Evolutionary conservation across 208 protist species (phyloP), one percentile per base, ranked within the genome.

Genomic region (Wallacemonas sp.): DNA sequence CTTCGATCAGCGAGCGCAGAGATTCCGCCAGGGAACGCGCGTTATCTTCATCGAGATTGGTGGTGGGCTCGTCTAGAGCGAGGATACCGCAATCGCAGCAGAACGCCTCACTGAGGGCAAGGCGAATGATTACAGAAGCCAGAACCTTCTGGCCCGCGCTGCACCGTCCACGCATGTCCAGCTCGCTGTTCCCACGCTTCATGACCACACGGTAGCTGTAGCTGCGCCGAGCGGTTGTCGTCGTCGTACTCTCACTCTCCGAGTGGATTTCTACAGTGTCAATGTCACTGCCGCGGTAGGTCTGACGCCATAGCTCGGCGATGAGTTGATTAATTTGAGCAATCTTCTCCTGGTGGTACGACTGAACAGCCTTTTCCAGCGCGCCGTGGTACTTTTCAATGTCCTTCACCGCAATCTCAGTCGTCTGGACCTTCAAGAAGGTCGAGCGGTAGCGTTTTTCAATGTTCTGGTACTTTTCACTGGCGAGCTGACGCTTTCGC

Each of bases 41-140:
- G 53, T 96, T 97, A 67, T 97, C 90, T 65, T 94, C 67, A 75
- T 99, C 99, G 4, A 99, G 86, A 72, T 99, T 99, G 21, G 98
- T 99, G 6, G 99, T 99, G 6, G 99, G 99, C 79, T 99, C 99
- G 72, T 99, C 99, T 4, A 99, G 83, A 2, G 99, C 98, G 1
- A 99, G 87, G 53, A 99, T 98, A 61, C 98, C 98, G 79, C 99
- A 99, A 49, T 99, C 96, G 45, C 95, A 85, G 82, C 97, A 99
- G 75, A 99, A 99, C 2, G 97, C 96, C 65, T 99, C 97, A 44
- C 98, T 98, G 1, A 99, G 79, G 2, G 99, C 98, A 15, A 99
- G 72, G n/a, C 99, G 86, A 70, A 99, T 99, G 24, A 99, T 84
- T 0, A 99, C 76, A 11, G 94, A 99, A 1, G 99, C 99, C 1